Evolutionary conservation across 2,329 filamentous ascomycete species (phyloP).

Genomic region (Aspergillus clavatus): DNA sequence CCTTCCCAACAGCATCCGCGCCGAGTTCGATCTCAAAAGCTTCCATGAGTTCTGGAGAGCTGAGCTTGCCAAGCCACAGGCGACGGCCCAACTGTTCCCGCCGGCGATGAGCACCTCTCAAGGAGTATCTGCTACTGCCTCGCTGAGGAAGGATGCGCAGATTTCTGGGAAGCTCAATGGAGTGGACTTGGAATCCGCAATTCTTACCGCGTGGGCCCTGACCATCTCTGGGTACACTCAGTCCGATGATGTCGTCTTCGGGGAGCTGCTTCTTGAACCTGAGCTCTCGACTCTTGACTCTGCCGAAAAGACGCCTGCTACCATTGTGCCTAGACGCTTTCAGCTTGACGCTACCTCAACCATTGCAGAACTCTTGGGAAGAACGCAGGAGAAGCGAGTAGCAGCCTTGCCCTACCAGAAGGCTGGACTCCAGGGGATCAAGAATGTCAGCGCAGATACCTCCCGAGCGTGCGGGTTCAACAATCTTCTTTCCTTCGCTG

Average conservation of each 20-base stretch:
- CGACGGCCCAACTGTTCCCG: constrained; percentile 5
- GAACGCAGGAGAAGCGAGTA: constrained; percentile 51
- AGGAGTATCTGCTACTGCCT: constrained; percentile 7
- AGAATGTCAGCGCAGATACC: constrained; percentile 46
- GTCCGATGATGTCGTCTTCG: constrained; percentile 40
- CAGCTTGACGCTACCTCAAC: constrained; percentile 28
- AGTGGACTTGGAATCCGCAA: constrained; percentile 24
- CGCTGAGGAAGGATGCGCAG: constrained; percentile 3
- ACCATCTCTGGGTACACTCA: constrained; percentile 34
- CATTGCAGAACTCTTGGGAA: constrained; percentile 46
- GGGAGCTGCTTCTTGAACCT: constrained; percentile 39
- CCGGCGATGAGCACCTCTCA: constrained; percentile 10
- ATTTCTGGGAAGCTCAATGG: constrained; percentile 7
- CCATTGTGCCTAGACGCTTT: constrained; percentile 40
- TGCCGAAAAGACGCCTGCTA: constrained; percentile 35
- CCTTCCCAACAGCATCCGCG: constrained; percentile 8
- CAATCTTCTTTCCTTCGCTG: constrained; percentile 34
- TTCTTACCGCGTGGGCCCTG: constrained; percentile 41
- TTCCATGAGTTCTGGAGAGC: constrained; percentile 20
- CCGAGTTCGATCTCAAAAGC: constrained; percentile 17
- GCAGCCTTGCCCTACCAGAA: constrained; percentile 56
- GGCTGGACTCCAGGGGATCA: constrained; percentile 47
- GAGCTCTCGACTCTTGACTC: constrained; percentile 26
- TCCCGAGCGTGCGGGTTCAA: constrained; percentile 39
- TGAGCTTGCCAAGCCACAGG: constrained; percentile 9